These are phyloP conservation scores for Chlamydomonas sp. DNA, from an alignment of 139 green algal species.

Conservation along the genomic window DNA sequence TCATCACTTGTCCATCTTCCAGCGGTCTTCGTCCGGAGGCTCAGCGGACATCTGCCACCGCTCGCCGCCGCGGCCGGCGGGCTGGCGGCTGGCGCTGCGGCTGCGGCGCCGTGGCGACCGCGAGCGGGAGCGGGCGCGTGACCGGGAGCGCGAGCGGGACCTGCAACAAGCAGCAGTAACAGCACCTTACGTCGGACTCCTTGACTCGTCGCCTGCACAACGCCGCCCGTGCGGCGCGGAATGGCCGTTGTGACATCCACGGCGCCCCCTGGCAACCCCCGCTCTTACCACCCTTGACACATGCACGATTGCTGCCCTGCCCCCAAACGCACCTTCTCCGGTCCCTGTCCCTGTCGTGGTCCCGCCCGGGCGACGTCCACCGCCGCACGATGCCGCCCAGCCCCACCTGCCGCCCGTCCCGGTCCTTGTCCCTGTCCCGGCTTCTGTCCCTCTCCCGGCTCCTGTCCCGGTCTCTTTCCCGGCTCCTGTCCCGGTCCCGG, in stretches of 20 bases:
- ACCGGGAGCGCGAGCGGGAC: constrained; percentile 5
- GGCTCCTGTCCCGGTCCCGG: neutral
- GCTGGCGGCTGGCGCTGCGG: neutral
- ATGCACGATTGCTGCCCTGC: too few species aligned
- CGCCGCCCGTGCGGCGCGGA: too few species aligned
- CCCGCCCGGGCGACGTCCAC: too few species aligned
- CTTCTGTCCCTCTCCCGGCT: neutral
- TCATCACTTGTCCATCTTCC: constrained; percentile 18
- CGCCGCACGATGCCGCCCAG: neutral
- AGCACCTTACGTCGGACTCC: too few species aligned
- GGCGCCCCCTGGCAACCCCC: too few species aligned
- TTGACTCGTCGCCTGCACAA: neutral
- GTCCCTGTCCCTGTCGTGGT: too few species aligned
- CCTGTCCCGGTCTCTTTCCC: neutral
- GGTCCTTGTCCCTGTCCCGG: neutral
- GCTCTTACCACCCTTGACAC: too few species aligned
- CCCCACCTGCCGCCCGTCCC: neutral
- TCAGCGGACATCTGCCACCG: neutral
- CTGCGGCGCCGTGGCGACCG: constrained; percentile 7
- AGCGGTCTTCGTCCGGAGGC: neutral
- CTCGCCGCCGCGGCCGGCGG: neutral
- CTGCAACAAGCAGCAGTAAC: neutral
- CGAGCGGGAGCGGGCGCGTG: neutral
- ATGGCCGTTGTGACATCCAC: neutral
- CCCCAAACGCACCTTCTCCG: too few species aligned